Conservation (phyloP, 306 rosid species). For the Sphenostylis stenocarpa region DNA sequence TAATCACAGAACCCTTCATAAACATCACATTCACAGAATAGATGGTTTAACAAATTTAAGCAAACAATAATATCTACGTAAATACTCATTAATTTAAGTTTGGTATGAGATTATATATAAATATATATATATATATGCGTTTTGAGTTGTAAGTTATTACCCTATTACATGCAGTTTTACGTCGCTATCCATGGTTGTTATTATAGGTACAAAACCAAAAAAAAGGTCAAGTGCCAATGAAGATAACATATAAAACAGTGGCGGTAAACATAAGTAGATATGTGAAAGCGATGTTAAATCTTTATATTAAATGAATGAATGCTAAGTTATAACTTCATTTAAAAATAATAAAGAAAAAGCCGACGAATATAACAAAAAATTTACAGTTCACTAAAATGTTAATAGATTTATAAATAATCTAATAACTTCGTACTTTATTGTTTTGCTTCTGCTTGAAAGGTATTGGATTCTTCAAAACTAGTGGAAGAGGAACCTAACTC, state of each 20-base stretch:
- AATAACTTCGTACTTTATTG: too few species aligned
- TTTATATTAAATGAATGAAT: neutral
- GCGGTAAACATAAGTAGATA: conserved; percentile 10
- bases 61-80: neutral
- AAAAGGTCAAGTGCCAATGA: neutral
- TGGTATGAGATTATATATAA: neutral
- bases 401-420: too few species aligned
- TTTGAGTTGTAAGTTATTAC: neutral
- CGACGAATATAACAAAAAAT: neutral
- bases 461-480: conserved; percentile 14
- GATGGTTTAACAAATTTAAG: conserved; percentile 14
- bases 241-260: conserved; percentile 6
- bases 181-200: conserved; percentile 1
- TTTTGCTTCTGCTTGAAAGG: neutral
- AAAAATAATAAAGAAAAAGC: neutral
- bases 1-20: neutral
- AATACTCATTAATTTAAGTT: neutral
- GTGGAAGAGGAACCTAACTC: conserved; percentile 24
- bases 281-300: conserved; percentile 26
- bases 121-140: neutral
- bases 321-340: neutral
- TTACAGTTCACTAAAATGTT: neutral
- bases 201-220: neutral
- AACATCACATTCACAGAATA: conserved; percentile 10
- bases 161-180: neutral